These are phyloP conservation scores for Yamadazyma blattariae DNA, from an alignment of 1,139 yeast genomes.

Conservation along the genomic window DNA sequence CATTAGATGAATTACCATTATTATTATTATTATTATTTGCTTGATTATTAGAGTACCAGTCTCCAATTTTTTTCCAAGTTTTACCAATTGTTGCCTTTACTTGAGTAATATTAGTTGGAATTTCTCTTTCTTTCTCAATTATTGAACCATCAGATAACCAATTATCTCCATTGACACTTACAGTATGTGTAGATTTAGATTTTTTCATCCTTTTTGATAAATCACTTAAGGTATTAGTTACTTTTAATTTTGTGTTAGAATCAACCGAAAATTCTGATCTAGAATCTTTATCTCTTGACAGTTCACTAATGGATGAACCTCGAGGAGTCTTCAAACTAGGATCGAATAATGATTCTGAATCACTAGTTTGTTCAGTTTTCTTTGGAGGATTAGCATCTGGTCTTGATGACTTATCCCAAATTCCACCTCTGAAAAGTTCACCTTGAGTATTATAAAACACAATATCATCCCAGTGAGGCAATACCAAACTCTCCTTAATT, in stretches of 20 bases:
- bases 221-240: constrained; percentile 31
- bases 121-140: constrained; percentile 11
- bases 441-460: constrained; percentile 61
- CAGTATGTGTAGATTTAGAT: constrained; percentile 25
- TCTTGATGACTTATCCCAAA: constrained; percentile 62
- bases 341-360: constrained; percentile 7
- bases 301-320: constrained; percentile 2
- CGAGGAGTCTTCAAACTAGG: constrained; percentile 5
- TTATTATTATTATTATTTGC: constrained; percentile 30
- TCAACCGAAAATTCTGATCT: constrained; percentile 7
- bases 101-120: neutral
- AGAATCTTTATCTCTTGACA: neutral
- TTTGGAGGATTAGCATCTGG: constrained; percentile 1
- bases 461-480: constrained; percentile 87
- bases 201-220: constrained; percentile 33
- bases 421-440: constrained; percentile 85
- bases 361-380: neutral
- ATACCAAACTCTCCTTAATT: constrained; percentile 72
- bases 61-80: constrained; percentile 55
- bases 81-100: constrained; percentile 10
- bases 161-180: constrained; percentile 25
- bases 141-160: constrained; percentile 28
- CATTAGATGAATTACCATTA: constrained; percentile 1
- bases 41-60: constrained; percentile 49
- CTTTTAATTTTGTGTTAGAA: constrained; percentile 9